A percentile compares a stretch with the other conserved stretches of the same genome.
phyloP scores from a whole-genome alignment of 805 yeast genomes.

The Teunomyces kruisii region DNA sequence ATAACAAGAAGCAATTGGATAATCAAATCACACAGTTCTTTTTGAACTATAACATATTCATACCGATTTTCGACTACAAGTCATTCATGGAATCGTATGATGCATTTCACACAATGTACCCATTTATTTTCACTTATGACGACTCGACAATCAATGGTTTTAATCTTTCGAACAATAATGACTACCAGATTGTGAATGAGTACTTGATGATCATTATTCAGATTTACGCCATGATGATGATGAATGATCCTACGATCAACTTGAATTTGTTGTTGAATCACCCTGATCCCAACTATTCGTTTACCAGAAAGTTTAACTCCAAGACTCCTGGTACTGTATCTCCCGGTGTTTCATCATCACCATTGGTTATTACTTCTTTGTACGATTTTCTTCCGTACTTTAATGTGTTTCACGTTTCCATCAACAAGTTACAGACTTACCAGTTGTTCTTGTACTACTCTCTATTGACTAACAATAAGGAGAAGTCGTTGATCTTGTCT shows the following conservation, averaged over 20 bases:
- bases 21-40: slow-evolving; percentile 49
- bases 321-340: slow-evolving; percentile 3
- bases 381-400: slow-evolving; percentile 48
- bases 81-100: slow-evolving; percentile 53
- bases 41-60: slow-evolving; percentile 51
- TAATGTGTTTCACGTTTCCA: slow-evolving; percentile 47
- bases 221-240: slow-evolving; percentile 51
- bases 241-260: slow-evolving; percentile 48
- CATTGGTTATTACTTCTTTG: slow-evolving; percentile 34
- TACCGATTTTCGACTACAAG: slow-evolving; percentile 56
- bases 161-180: slow-evolving; percentile 42
- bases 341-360: slow-evolving; percentile 1
- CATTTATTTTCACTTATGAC: slow-evolving; percentile 47
- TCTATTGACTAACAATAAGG: slow-evolving; percentile 42
- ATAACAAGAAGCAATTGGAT: slow-evolving; percentile 41
- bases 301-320: slow-evolving; percentile 4
- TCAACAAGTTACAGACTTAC: slow-evolving; percentile 51
- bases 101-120: slow-evolving; percentile 48
- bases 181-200: slow-evolving; percentile 41
- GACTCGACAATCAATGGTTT: slow-evolving; percentile 48
- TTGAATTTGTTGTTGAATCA: slow-evolving; percentile 42
- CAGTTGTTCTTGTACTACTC: slow-evolving; percentile 50
- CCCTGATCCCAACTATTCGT: slow-evolving; percentile 29
- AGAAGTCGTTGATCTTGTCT: slow-evolving; percentile 36
- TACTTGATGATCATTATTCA: slow-evolving; percentile 46